phyloP scores from a whole-genome alignment of 2,329 filamentous ascomycete genomes.

The Dothiorella sarmentorum region DNA sequence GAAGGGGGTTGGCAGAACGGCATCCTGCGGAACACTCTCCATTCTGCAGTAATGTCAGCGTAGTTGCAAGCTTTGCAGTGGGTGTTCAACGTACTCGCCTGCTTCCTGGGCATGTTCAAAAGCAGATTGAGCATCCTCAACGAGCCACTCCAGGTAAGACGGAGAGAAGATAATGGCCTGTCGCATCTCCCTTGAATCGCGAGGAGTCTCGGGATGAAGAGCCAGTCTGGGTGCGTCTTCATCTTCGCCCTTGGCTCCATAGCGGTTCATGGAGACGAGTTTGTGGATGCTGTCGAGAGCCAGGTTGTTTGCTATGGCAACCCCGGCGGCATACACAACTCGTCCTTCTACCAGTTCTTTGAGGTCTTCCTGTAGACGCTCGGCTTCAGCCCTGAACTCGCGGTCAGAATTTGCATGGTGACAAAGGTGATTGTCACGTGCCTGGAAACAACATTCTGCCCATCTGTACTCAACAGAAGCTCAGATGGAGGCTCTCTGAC shows the following conservation, averaged over 20 bases:
- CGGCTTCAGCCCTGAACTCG: background rate
- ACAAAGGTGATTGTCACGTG: background rate
- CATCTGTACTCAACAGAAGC: constrained; percentile 27
- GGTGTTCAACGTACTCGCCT: background rate
- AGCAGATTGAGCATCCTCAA: background rate
- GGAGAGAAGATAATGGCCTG: constrained; percentile 12
- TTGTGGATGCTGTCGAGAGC: constrained; percentile 25
- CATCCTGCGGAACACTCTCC: constrained; percentile 1
- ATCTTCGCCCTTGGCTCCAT: background rate
- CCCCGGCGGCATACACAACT: constrained; percentile 6
- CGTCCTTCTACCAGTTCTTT: background rate
- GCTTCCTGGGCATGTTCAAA: background rate
- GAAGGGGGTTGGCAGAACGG: background rate
- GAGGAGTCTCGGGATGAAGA: background rate
- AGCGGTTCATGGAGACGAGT: constrained; percentile 20
- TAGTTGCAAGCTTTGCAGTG: background rate
- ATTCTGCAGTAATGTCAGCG: background rate
- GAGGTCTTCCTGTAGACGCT: background rate
- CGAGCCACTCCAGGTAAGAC: background rate
- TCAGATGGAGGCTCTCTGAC: background rate
- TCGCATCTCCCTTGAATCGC: background rate
- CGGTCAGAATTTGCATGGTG: background rate
- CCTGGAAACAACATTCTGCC: constrained; percentile 27
- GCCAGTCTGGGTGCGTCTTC: background rate
- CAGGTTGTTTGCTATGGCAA: constrained; percentile 24